Evolutionary conservation across 345 rosid genomes (phyloP).

Genomic region (Carallia pectinifolia): DNA sequence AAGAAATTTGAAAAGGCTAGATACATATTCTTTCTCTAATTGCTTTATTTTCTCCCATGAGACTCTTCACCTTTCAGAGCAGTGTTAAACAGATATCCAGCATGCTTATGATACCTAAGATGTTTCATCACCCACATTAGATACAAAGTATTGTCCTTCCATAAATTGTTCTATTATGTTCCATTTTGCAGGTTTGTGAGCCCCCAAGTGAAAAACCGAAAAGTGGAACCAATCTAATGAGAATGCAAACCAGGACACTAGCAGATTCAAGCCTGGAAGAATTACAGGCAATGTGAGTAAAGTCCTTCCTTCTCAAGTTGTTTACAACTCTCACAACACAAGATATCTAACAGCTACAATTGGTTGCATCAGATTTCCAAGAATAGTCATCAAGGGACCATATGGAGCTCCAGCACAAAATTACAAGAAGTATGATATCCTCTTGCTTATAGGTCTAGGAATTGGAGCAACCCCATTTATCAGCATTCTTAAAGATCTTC

Average conservation of each 20-base stretch:
- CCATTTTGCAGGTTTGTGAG: slow-evolving; percentile 56
- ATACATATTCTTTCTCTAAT: background rate
- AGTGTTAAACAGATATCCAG: background rate
- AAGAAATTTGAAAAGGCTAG: slow-evolving; percentile 58
- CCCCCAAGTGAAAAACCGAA: slow-evolving; percentile 40
- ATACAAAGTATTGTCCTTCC: no score
- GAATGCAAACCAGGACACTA: slow-evolving; percentile 61
- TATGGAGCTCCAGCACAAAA: slow-evolving; percentile 96
- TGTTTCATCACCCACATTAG: background rate
- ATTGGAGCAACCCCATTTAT: slow-evolving; percentile 97
- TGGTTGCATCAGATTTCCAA: slow-evolving; percentile 60
- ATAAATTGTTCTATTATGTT: background rate
- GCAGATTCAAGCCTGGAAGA: slow-evolving; percentile 35
- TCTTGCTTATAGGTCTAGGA: slow-evolving; percentile 80
- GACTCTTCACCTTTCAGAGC: background rate
- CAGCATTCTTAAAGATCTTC: slow-evolving; percentile 87
- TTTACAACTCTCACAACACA: background rate
- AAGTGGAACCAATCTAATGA: slow-evolving; percentile 45
- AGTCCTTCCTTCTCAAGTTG: background rate
- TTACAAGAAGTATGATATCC: slow-evolving; percentile 70
- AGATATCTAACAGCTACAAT: background rate
- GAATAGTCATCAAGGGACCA: slow-evolving; percentile 76
- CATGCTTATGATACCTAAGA: background rate
- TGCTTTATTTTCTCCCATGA: no score
- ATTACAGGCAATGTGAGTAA: slow-evolving; percentile 47